A percentile compares a stretch with the other conserved stretches of the same genome.
phyloP scores from a whole-genome alignment of 768 basidiomycete species.

The Auriculariales sp. region DNA sequence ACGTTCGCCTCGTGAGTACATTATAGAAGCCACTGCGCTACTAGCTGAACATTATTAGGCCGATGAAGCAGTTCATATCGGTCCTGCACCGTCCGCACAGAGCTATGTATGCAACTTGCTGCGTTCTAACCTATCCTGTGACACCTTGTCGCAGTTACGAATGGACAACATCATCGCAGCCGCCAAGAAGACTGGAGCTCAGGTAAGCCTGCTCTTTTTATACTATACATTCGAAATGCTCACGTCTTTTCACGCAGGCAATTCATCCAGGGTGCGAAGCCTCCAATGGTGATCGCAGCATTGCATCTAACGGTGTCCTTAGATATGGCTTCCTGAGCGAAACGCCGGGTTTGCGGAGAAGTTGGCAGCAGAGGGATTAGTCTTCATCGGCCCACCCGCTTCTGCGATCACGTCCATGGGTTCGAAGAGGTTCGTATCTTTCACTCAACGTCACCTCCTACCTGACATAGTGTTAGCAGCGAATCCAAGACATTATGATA shows the following conservation, averaged over 20 bases:
- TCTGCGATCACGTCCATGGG: conserved; percentile 89
- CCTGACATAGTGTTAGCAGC: conserved; percentile 22
- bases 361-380: conserved; percentile 64
- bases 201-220: conserved; percentile 31
- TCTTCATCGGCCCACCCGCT: conserved; percentile 84
- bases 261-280: conserved; percentile 87
- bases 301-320: not conserved
- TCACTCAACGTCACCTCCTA: no score
- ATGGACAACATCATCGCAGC: conserved; percentile 83
- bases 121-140: not conserved
- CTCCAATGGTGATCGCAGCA: no score
- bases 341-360: conserved; percentile 63
- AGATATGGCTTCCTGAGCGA: conserved; percentile 89
- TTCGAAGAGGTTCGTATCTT: conserved; percentile 65
- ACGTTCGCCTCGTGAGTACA: conserved; percentile 54
- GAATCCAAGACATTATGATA: conserved; percentile 94
- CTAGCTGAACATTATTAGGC: conserved; percentile 28
- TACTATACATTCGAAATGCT: conserved; percentile 5
- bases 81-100: conserved; percentile 76
- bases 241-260: conserved; percentile 32
- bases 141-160: conserved; percentile 36
- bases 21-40: not conserved
- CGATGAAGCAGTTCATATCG: conserved; percentile 86
- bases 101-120: conserved; percentile 58
- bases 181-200: conserved; percentile 68